Conservation (phyloP, 2,329 filamentous ascomycete genomes). For the Pleoardoris graminearum region DNA sequence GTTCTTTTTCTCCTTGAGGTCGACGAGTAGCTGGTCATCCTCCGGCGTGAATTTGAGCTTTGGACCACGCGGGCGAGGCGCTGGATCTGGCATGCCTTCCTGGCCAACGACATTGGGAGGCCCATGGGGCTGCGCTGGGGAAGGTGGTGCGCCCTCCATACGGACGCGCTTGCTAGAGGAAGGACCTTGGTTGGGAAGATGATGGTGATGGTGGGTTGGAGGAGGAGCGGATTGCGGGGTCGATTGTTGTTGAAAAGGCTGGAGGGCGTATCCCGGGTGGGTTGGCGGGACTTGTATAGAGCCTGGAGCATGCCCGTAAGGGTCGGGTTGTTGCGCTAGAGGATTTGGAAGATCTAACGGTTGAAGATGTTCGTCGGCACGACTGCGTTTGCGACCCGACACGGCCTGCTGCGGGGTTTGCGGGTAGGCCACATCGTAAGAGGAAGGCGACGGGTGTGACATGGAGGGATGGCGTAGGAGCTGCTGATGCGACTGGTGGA, state of each 20-base stretch:
- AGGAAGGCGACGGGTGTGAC: conserved; percentile 42
- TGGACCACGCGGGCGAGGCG: conserved; percentile 77
- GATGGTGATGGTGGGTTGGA: conserved; percentile 69
- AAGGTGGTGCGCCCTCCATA: conserved; percentile 49
- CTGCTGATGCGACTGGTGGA: conserved; percentile 40
- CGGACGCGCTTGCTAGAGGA: conserved; percentile 62
- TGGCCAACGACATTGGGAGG: conserved; percentile 86
- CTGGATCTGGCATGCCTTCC: conserved; percentile 83
- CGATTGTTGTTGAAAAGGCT: conserved; percentile 40
- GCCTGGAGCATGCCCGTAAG: conserved; percentile 43
- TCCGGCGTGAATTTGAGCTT: conserved; percentile 94
- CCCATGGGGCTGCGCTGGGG: conserved; percentile 54
- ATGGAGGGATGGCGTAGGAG: conserved; percentile 42
- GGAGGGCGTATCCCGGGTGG: conserved; percentile 39
- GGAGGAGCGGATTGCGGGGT: conserved; percentile 30
- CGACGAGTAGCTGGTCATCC: conserved; percentile 84
- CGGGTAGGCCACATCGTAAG: conserved; percentile 44
- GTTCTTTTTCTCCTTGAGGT: conserved; percentile 92
- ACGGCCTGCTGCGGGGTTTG: conserved; percentile 32
- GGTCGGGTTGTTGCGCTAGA: conserved; percentile 45
- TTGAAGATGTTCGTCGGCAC: conserved; percentile 47
- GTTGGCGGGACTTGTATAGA: conserved; percentile 47
- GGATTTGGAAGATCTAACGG: conserved; percentile 45
- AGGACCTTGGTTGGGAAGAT: conserved; percentile 71
- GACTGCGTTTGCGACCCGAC: conserved; percentile 49